Conservation (phyloP, 305 asterid genomes). For the Fraxinus platypoda region DNA sequence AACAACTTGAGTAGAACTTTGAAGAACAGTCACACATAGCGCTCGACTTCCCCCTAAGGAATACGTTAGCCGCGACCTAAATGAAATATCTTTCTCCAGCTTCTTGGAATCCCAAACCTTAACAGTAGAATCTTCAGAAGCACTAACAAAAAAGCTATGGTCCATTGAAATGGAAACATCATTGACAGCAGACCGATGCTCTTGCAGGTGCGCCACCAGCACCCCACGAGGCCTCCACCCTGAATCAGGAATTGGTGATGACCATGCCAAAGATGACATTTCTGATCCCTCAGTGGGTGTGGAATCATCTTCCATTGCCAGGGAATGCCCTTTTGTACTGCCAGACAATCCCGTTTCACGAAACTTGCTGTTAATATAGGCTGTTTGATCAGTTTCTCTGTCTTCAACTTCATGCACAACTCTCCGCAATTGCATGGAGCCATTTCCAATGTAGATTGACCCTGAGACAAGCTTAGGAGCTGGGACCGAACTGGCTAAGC, state of each 20-base stretch:
- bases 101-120: conserved; percentile 98
- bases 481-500: conserved; percentile 74
- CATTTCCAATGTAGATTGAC: conserved; percentile 69
- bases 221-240: conserved; percentile 99
- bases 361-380: conserved; percentile 54
- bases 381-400: conserved; percentile 69
- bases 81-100: conserved; percentile 97
- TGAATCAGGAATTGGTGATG: conserved; percentile 85
- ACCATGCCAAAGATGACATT: conserved; percentile 56
- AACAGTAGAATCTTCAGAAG: conserved; percentile 96
- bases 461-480: conserved; percentile 81
- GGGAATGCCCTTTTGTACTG: conserved; percentile 59
- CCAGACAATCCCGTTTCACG: conserved; percentile 64
- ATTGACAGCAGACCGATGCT: conserved; percentile 89
- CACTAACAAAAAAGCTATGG: conserved; percentile 92
- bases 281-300: conserved; percentile 59
- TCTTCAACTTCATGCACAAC: conserved; percentile 97
- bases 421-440: conserved; percentile 76
- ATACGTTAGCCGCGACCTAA: conserved; percentile 90
- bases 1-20: conserved; percentile 79
- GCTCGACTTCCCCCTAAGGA: conserved; percentile 88
- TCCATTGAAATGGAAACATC: conserved; percentile 91
- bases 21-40: conserved; percentile 80
- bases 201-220: conserved; percentile 97
- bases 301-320: conserved; percentile 49